A percentile compares a stretch with the other conserved stretches of the same genome.
Evolutionary conservation across 225 moss, liverwort and hornwort genomes (phyloP).

Genomic region (Pseudisothecium myosuroides): DNA sequence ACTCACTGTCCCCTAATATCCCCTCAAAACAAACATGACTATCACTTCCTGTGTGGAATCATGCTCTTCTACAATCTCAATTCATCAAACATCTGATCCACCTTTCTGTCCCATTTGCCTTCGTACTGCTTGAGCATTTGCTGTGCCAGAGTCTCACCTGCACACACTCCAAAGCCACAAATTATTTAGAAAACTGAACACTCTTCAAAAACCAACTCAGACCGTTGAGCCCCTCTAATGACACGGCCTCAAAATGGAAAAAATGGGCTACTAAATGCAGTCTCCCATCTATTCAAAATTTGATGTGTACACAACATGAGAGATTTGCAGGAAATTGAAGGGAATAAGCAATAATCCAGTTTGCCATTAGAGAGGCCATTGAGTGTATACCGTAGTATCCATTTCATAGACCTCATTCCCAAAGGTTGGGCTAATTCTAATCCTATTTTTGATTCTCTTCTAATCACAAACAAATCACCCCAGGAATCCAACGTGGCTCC

Average conservation of each 20-base stretch:
- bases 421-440: not conserved
- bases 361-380: not conserved
- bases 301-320: not conserved
- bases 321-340: not conserved
- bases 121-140: not conserved
- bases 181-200: not conserved
- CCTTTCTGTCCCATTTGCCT: not conserved
- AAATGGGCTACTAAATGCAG: too few species aligned
- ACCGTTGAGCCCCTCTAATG: not conserved
- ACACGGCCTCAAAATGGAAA: not conserved
- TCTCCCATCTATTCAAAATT: not conserved
- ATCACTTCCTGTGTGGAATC: not conserved
- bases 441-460: not conserved
- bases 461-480: not conserved
- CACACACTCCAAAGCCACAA: not conserved
- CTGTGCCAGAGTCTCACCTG: conserved; percentile 2
- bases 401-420: not conserved
- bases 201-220: not conserved
- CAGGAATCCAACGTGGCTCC: not conserved
- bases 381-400: too few species aligned
- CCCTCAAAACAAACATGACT: not conserved
- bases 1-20: not conserved
- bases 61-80: not conserved
- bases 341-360: not conserved
- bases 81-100: conserved; percentile 11